Evolutionary conservation across 179 eudicot species (phyloP), one percentile per base, ranked within the genome.

Genomic region (Silene noctiflora): DNA sequence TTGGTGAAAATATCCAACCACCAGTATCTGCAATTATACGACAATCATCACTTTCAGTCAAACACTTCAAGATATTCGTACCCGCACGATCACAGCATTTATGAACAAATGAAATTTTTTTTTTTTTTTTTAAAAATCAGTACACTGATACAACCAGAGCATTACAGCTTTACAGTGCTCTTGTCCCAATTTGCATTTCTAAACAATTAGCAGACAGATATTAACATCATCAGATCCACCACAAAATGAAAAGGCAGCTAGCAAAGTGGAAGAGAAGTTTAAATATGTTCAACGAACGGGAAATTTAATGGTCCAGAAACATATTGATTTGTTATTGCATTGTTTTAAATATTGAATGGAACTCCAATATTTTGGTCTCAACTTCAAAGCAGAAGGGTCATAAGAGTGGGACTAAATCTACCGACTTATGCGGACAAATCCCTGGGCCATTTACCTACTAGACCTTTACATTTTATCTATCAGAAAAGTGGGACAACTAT

Each of bases 1-100:
- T 56, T 85, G 87, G 71, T 80, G 77, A 68, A 90, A 91, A 79
- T 76, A 80, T 56, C 98, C 98, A 81, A 89, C 85, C 73, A 93
- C 86, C 68, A 93, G 85, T 80, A 93, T 87, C 98, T 93, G 93
- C 84, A 85, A 71, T 39, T 70, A 79, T 4, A 71, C 70, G 67
- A 27, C 21, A 33, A 59, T 59, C 67, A 59, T 60, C 55, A 60
- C 4, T 60, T 56, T 56, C 20, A 4, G 20, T 6, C 20, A 56
- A 17, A n/a, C 20, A 46, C 53, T 46, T 46, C 53, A 46, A 46
- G 53, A 46, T 46, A 46, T 46, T 46, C 16, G 12, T 46, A 46
- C 53, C 53, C 53, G 4, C 53, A 46, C 53, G 53, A 11, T 12
- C 4, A 46, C 53, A 46, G 53, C 53, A 46, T 11, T 46, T 11